Evolutionary conservation across 2,329 filamentous ascomycete species (phyloP), one percentile per base, ranked within the genome.

Genomic region (Arachnomyces sp.): DNA sequence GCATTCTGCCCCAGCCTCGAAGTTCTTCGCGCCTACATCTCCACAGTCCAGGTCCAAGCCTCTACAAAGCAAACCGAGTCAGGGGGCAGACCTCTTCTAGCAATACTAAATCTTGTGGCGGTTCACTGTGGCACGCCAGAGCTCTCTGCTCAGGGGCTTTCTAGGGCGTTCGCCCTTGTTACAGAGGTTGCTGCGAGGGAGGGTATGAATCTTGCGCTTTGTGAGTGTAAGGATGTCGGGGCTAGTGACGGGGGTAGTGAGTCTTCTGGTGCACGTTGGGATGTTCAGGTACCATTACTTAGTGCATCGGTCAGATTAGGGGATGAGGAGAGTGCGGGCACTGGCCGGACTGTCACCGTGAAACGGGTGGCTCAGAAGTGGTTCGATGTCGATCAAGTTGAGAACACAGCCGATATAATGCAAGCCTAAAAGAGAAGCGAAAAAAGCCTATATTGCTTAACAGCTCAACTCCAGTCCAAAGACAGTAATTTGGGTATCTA

Each of bases 1-100:
- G 66, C 77, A 28, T 95, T 93, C 62, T 75, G 79, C 40, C 79
- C 85, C 0, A 86, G 82, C 2, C 73, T 92, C 39, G 79, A 83
- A 15, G 80, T 84, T 58, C 74, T 94, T 5, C 81, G 86, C 39
- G 85, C 85, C 28, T 85, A 82, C 53, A 70, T 95, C 13, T 70
- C 82, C 31, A 70, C 76, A 38, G 73, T 77, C 43, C 63, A 63
- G 13, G 47, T 59, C 2, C 47, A 50, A 1, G 56, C 65, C 40
- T 65, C 66, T 7, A n/a, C 34, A 11, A 36, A n/a, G 28, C 9
- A 6, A 30, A 4, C 28, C 13, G 17, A 29, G 3, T 8, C 15
- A 28, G 7, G 16, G 17, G 36, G 36, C 13, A 46, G 41, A n/a
- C 50, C 52, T 11, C 38, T 61, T n/a, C 50, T 71, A 39, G 59